Base-by-base conservation (phyloP, 164 flowering plant genomes). In the Chloranthus sessilifolius region DNA sequence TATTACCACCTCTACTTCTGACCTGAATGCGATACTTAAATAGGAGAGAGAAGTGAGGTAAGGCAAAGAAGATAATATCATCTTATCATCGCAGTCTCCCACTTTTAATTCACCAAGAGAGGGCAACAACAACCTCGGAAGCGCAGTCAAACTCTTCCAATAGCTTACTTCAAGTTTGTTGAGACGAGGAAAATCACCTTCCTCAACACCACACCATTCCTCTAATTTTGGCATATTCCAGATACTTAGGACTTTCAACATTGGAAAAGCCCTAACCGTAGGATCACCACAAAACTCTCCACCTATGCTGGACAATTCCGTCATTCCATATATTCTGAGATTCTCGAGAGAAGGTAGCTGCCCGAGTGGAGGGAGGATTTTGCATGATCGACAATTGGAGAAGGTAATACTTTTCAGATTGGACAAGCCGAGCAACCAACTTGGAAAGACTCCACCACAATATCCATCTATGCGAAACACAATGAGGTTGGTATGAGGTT, bases 401-500 rank as follows among this genome's bases (percentile, higher is more conserved):
- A n/a, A n/a, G n/a, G 5, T 10, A 47, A 29, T 28, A 14, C 8
- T 24, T n/a, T n/a, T n/a, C n/a, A n/a, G n/a, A n/a, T n/a, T n/a
- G n/a, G n/a, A n/a, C n/a, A 27, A 26, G n/a, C 22, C 17, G 9
- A 23, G 1, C 2, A 33, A 3, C 50, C 58, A 54, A 42, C 47
- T 20, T 43, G 59, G 41, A 16, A 55, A 23, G 5, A 1, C 9
- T n/a, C 8, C n/a, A 3, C 30, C 50, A 0, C 14, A 6, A 5
- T 45, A 41, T 6, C 10, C 14, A 3, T 16, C 7, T 25, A 44
- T 2, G 7, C 14, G 5, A 4, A 41, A 12, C 3, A 8, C 35
- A 19, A 29, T 42, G 15, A 54, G 50, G 12, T 43, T 43, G 22
- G 27, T 22, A n/a, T 21, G 43, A 3, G 50, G 58, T 22, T 43